Conservation (phyloP, 2,329 filamentous ascomycete species). For the Trichoderma breve region DNA sequence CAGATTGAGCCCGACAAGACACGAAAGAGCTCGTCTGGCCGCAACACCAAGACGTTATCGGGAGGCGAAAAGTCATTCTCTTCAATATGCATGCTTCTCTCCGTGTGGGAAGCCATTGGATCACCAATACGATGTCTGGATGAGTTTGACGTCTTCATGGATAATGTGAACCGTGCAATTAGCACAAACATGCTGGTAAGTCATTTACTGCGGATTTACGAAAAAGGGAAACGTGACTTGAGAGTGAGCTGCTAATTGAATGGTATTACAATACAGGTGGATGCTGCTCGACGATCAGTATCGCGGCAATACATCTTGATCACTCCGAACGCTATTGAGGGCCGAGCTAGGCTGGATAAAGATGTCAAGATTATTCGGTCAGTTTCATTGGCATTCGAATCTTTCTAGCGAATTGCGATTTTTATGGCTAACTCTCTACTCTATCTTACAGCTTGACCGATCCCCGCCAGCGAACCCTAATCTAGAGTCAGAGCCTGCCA, state of each 20-base stretch:
- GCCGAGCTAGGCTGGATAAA: constrained; percentile 53
- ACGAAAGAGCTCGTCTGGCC: constrained; percentile 64
- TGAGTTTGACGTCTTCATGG: constrained; percentile 99
- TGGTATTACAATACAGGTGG: constrained; percentile 54
- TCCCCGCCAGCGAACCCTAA: constrained; percentile 54
- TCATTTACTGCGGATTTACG: not conserved
- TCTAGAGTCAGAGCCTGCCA: constrained; percentile 20
- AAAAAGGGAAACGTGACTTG: not conserved
- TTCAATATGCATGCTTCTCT: constrained; percentile 87
- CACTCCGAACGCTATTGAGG: constrained; percentile 81
- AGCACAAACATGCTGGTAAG: constrained; percentile 90
- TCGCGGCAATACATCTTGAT: constrained; percentile 95
- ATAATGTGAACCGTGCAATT: constrained; percentile 89
- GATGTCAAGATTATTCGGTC: constrained; percentile 79
- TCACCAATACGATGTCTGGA: constrained; percentile 92
- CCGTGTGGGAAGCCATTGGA: constrained; percentile 98
- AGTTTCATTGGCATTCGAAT: not conserved
- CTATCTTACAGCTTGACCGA: constrained; percentile 49
- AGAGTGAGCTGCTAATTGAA: constrained; percentile 7
- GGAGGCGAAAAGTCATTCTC: constrained; percentile 98
- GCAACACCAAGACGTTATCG: constrained; percentile 87
- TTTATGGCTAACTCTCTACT: constrained; percentile 27
- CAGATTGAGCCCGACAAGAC: constrained; percentile 72
- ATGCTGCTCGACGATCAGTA: constrained; percentile 79
- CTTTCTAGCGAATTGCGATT: too few relatives aligned